phyloP scores from a whole-genome alignment of 2,329 filamentous ascomycete genomes.

The Ceratocystis harringtonii region DNA sequence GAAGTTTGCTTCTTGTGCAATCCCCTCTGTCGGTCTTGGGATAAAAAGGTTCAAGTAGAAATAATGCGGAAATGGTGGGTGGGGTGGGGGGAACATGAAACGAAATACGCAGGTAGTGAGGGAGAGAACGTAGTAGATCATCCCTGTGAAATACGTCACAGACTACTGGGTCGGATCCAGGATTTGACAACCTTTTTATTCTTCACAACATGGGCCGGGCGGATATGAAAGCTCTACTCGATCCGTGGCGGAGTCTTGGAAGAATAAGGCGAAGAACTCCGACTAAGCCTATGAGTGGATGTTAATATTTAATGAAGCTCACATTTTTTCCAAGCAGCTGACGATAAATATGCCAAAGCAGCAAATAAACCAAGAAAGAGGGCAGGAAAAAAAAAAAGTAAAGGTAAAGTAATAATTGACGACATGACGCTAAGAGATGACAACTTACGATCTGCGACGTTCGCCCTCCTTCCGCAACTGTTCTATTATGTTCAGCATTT shows the following conservation, averaged over 20 bases:
- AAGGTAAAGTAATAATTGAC: no score
- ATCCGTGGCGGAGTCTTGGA: constrained; percentile 30
- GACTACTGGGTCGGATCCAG: neutral
- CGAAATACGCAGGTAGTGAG: constrained; percentile 1
- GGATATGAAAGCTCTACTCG: constrained; percentile 23
- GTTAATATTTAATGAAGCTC: neutral
- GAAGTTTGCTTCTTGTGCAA: neutral
- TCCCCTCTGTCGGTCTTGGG: neutral
- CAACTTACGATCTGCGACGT: constrained; percentile 60
- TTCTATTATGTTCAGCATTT: constrained; percentile 85
- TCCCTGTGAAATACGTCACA: neutral
- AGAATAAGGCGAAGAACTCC: constrained; percentile 19
- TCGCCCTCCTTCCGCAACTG: constrained; percentile 75
- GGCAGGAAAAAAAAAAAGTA: no score
- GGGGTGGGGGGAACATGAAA: neutral
- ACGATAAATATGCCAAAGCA: neutral
- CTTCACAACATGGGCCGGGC: constrained; percentile 2
- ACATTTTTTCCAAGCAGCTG: neutral
- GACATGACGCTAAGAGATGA: neutral
- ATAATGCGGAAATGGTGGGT: neutral
- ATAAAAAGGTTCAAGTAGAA: neutral
- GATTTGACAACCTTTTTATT: neutral
- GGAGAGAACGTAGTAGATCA: neutral
- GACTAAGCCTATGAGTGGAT: constrained; percentile 9
- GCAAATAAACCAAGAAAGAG: neutral